A percentile compares a stretch with the other conserved stretches of the same genome.
Evolutionary conservation across 345 rosid genomes (phyloP).

Genomic region (Gossypium raimondii): DNA sequence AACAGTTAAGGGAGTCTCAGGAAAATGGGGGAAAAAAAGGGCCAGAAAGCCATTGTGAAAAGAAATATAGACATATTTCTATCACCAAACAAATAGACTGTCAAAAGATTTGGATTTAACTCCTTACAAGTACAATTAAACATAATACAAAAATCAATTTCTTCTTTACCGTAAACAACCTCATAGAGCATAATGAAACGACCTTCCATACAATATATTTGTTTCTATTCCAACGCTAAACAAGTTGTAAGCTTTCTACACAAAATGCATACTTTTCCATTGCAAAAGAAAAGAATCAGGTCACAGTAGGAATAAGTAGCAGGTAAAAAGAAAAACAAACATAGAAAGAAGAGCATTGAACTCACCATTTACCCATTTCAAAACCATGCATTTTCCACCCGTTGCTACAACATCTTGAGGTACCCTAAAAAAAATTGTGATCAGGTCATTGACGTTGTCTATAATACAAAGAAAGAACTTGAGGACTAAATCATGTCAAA

Average conservation of each 20-base stretch:
- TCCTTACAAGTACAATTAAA: background rate
- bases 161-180: background rate
- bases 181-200: background rate
- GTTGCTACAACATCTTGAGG: constrained; percentile 95
- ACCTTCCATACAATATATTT: background rate
- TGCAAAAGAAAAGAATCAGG: background rate
- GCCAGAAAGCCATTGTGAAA: background rate
- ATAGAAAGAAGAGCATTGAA: background rate
- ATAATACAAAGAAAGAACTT: background rate
- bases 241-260: background rate
- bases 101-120: background rate
- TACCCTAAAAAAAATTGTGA: constrained; percentile 48
- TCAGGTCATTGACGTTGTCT: background rate
- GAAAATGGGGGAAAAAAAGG: background rate
- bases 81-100: background rate
- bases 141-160: background rate
- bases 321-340: background rate
- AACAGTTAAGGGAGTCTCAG: background rate
- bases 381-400: constrained; percentile 82
- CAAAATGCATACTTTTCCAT: background rate
- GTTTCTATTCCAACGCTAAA: background rate
- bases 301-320: background rate
- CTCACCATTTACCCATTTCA: constrained; percentile 85
- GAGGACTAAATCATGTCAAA: background rate
- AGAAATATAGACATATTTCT: background rate